Percentiles rank a stretch among this genome's conserved stretches.
Evolutionary conservation across 2,329 filamentous ascomycete species (phyloP).

Genomic region (Apiospora koreana): DNA sequence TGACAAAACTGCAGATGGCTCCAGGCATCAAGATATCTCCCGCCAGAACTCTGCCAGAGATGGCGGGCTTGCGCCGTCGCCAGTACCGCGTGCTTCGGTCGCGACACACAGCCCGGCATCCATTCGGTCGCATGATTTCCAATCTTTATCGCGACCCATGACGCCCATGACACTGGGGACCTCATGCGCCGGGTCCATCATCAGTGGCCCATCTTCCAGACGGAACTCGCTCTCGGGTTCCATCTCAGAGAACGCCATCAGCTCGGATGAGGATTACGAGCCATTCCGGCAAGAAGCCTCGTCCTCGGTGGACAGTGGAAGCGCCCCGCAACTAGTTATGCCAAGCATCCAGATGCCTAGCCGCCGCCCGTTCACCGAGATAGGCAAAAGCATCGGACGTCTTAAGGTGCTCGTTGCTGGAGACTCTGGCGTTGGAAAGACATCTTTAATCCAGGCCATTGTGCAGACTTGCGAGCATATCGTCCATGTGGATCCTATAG

Average conservation of each 20-base stretch:
- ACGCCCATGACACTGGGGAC: constrained; percentile 46
- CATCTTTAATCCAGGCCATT: constrained; percentile 84
- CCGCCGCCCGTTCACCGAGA: constrained; percentile 85
- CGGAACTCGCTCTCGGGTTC: constrained; percentile 52
- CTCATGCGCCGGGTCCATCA: constrained; percentile 40
- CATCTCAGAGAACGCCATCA: constrained; percentile 44
- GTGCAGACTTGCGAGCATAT: constrained; percentile 88
- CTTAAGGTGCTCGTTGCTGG: constrained; percentile 89
- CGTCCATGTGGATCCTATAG: constrained; percentile 80
- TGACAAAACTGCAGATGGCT: constrained; percentile 24
- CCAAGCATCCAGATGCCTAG: constrained; percentile 90
- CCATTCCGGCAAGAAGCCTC: constrained; percentile 46
- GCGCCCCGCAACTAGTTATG: constrained; percentile 87
- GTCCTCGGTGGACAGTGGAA: constrained; percentile 47
- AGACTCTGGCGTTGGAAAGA: constrained; percentile 79
- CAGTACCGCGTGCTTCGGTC: constrained; percentile 31
- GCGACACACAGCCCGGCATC: constrained; percentile 34
- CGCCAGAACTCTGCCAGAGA: not conserved
- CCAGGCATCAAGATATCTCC: constrained; percentile 17
- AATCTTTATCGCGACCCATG: constrained; percentile 42
- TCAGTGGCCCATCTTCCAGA: constrained; percentile 54
- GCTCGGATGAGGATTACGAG: constrained; percentile 49
- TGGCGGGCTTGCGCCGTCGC: constrained; percentile 22
- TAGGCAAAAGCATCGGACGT: constrained; percentile 79
- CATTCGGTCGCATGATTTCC: constrained; percentile 27